Percentiles rank a stretch among this genome's conserved stretches.
Conservation (phyloP, 345 rosid genomes). For the Arabidopsis suecica region DNA sequence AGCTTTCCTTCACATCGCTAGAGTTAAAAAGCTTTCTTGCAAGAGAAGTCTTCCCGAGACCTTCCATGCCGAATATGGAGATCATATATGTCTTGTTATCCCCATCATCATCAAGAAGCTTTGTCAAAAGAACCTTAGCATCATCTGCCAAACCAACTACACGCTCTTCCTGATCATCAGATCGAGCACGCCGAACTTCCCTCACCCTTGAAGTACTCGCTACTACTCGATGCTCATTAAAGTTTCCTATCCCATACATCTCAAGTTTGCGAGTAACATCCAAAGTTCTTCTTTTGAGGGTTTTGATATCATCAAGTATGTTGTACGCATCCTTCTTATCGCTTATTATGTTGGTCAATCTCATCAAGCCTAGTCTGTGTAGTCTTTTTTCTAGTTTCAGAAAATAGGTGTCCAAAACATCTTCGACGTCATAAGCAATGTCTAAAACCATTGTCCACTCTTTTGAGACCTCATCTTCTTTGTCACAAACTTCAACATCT, state of each 20-base stretch:
- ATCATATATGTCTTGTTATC: background rate
- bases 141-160: constrained; percentile 34
- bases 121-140: constrained; percentile 4
- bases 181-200: constrained; percentile 11
- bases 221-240: background rate
- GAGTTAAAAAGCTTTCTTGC: constrained; percentile 37
- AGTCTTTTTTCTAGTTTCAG: constrained; percentile 2
- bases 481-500: constrained; percentile 32
- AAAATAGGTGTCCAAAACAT: constrained; percentile 6
- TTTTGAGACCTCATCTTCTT: constrained; percentile 27
- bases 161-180: constrained; percentile 19
- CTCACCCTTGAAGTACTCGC: background rate
- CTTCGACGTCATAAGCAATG: constrained; percentile 22
- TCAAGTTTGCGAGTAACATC: constrained; percentile 32
- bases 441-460: constrained; percentile 31
- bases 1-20: background rate
- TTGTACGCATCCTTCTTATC: background rate
- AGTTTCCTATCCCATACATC: constrained; percentile 16
- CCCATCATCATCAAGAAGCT: constrained; percentile 17
- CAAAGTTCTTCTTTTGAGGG: constrained; percentile 13
- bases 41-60: constrained; percentile 40
- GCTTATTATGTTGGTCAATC: background rate
- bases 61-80: constrained; percentile 43
- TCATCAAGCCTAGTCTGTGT: background rate
- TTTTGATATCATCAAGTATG: constrained; percentile 7